Evolutionary conservation across 2,329 filamentous ascomycete species (phyloP).

Genomic region (Anisogramma anomala): DNA sequence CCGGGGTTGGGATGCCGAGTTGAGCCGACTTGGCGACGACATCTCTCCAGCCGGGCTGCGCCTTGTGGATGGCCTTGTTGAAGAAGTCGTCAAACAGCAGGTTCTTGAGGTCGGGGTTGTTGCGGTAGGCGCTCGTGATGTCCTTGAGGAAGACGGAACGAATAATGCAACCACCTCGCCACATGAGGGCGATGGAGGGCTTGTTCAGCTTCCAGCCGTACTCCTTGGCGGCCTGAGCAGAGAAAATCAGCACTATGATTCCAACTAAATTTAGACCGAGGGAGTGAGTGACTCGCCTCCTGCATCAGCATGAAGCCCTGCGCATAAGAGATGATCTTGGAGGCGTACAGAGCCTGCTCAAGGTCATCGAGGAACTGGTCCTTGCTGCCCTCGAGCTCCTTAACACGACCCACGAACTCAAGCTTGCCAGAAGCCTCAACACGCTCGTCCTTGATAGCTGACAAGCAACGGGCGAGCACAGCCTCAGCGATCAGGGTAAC

Average conservation of each 20-base stretch:
- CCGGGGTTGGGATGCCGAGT: constrained; percentile 89
- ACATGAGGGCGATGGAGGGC: constrained; percentile 99
- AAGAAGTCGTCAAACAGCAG: constrained; percentile 98
- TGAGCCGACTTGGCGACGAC: constrained; percentile 84
- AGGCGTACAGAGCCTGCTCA: constrained; percentile 97
- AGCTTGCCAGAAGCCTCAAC: constrained; percentile 68
- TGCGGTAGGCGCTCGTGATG: constrained; percentile 94
- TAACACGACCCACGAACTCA: constrained; percentile 58
- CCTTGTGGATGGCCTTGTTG: constrained; percentile 97
- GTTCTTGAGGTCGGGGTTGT: constrained; percentile 91
- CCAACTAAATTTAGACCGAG: background rate
- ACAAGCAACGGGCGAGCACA: constrained; percentile 89
- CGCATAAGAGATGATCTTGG: constrained; percentile 99
- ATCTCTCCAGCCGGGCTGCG: constrained; percentile 84
- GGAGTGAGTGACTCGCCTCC: constrained; percentile 53
- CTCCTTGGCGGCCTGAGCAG: constrained; percentile 71
- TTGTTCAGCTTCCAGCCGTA: constrained; percentile 99
- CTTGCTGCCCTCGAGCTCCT: constrained; percentile 80
- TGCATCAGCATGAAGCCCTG: constrained; percentile 99
- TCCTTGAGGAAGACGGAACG: constrained; percentile 99
- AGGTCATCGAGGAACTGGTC: constrained; percentile 91
- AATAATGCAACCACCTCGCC: constrained; percentile 99
- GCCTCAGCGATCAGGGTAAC: constrained; percentile 97
- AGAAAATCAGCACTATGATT: constrained; percentile 18
- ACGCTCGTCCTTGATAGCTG: constrained; percentile 89